Evolutionary conservation across 2,329 filamentous ascomycete species (phyloP).

Genomic region (Colletotrichum magnum): DNA sequence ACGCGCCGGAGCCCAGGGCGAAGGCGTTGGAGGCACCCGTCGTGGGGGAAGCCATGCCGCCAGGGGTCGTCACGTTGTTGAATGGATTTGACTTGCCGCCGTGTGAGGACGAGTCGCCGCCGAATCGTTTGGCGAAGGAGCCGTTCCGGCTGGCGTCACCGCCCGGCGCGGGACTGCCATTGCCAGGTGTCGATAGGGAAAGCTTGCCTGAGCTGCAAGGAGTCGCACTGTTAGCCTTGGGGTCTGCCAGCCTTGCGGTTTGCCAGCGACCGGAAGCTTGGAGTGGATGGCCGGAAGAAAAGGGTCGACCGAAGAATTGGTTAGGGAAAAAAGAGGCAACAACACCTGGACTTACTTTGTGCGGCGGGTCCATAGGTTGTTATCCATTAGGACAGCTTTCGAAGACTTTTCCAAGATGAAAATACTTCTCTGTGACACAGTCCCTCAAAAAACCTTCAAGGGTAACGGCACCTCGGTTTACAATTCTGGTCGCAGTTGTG

Average conservation of each 20-base stretch:
- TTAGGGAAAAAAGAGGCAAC: slow-evolving; percentile 14
- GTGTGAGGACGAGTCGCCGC: slow-evolving; percentile 80
- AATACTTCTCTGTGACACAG: slow-evolving; percentile 23
- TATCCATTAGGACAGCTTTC: slow-evolving; percentile 68
- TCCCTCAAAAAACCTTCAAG: slow-evolving; percentile 36
- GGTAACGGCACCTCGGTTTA: slow-evolving; percentile 38
- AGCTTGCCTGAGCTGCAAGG: slow-evolving; percentile 84
- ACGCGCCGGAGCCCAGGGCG: slow-evolving; percentile 93
- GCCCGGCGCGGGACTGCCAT: slow-evolving; percentile 66
- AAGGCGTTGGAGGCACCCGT: slow-evolving; percentile 88
- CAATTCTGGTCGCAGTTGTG: slow-evolving; percentile 36
- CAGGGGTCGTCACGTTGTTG: slow-evolving; percentile 79
- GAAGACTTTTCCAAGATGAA: slow-evolving; percentile 38
- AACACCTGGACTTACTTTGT: slow-evolving; percentile 76
- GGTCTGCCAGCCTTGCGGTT: neutral
- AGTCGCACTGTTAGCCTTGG: slow-evolving; percentile 41
- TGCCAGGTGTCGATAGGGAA: slow-evolving; percentile 83
- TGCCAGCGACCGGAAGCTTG: slow-evolving; percentile 35
- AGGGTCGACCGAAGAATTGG: neutral
- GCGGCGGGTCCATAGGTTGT: slow-evolving; percentile 83
- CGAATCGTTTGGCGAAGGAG: slow-evolving; percentile 80
- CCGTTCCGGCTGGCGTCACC: slow-evolving; percentile 72
- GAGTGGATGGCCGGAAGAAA: slow-evolving; percentile 23
- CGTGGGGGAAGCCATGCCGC: slow-evolving; percentile 81
- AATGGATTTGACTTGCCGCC: slow-evolving; percentile 85